Conservation (phyloP, 2,329 filamentous ascomycete genomes). For the Endoconidiophora polonica region DNA sequence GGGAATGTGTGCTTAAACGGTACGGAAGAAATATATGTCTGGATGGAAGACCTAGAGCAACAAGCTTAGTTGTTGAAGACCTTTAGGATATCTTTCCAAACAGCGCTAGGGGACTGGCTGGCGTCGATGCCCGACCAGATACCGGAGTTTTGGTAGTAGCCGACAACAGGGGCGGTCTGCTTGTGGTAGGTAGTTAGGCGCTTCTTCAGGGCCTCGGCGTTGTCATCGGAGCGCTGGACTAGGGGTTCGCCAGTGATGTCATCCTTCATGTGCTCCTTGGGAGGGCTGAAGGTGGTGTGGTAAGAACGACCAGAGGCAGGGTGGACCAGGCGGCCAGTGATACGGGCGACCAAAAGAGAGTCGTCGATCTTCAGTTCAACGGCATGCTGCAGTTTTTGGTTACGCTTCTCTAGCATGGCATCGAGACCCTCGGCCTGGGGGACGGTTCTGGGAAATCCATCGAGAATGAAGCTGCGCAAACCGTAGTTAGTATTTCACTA, state of each 20-base stretch:
- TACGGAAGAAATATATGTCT: no score
- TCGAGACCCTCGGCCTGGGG: slow-evolving; percentile 90
- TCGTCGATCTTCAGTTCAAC: slow-evolving; percentile 97
- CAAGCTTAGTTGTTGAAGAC: slow-evolving; percentile 45
- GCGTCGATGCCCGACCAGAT: slow-evolving; percentile 96
- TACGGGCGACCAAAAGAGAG: slow-evolving; percentile 77
- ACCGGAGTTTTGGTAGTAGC: slow-evolving; percentile 92
- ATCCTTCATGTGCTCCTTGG: slow-evolving; percentile 85
- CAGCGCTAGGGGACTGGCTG: slow-evolving; percentile 84
- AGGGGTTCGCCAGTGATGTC: slow-evolving; percentile 93
- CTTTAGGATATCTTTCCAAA: slow-evolving; percentile 83
- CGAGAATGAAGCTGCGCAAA: slow-evolving; percentile 79
- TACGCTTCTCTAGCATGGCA: slow-evolving; percentile 63
- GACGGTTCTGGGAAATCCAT: slow-evolving; percentile 95
- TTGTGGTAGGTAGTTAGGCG: slow-evolving; percentile 82
- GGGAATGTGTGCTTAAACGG: no score
- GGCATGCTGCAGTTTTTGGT: slow-evolving; percentile 82
- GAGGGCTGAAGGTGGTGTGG: slow-evolving; percentile 98
- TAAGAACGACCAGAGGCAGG: slow-evolving; percentile 92
- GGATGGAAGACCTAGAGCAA: no score
- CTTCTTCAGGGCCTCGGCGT: slow-evolving; percentile 90
- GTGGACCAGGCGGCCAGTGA: slow-evolving; percentile 91
- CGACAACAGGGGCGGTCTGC: slow-evolving; percentile 82
- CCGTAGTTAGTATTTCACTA: neutral
- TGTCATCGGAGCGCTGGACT: slow-evolving; percentile 93